Evolutionary conservation across 23 red algal species (phyloP).

Genomic region (Gracilaria vermiculophylla): DNA sequence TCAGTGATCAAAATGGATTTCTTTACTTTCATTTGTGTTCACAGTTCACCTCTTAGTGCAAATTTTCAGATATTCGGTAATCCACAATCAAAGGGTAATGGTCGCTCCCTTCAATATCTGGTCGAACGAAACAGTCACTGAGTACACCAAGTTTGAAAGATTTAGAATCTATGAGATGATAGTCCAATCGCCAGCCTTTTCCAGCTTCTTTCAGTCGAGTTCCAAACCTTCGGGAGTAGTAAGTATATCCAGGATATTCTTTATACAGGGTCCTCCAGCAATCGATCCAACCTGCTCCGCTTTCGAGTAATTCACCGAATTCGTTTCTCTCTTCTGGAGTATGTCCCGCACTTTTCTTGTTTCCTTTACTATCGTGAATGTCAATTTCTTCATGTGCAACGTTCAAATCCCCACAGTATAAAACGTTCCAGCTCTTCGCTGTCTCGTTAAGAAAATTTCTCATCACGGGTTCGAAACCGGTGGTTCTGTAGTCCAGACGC

Average conservation of each 20-base stretch:
- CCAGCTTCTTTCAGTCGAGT: conserved; percentile 37
- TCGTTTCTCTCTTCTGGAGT: conserved; percentile 77
- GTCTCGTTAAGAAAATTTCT: conserved; percentile 45
- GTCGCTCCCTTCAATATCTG: conserved; percentile 30
- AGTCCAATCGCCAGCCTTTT: conserved; percentile 89
- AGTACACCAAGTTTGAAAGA: conserved; percentile 8
- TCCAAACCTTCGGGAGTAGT: conserved; percentile 57
- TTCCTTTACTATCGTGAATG: conserved; percentile 79
- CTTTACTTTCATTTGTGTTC: too few relatives aligned
- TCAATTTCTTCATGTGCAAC: conserved; percentile 87
- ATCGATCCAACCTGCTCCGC: conserved; percentile 69
- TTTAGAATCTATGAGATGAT: conserved; percentile 48
- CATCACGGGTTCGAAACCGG: conserved; percentile 53
- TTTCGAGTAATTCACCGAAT: conserved; percentile 58
- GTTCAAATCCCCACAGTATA: conserved; percentile 74
- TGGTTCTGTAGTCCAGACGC: conserved; percentile 52
- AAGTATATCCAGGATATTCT: conserved; percentile 52
- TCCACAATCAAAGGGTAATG: conserved; percentile 58
- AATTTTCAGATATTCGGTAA: not conserved
- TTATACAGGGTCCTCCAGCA: conserved; percentile 68
- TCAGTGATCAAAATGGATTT: too few relatives aligned
- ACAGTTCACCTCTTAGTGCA: not conserved
- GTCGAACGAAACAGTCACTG: conserved; percentile 33
- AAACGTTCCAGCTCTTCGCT: conserved; percentile 34
- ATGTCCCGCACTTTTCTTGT: conserved; percentile 79